phyloP scores from a whole-genome alignment of 495 filamentous ascomycete genomes.

The Poronia punctata region DNA sequence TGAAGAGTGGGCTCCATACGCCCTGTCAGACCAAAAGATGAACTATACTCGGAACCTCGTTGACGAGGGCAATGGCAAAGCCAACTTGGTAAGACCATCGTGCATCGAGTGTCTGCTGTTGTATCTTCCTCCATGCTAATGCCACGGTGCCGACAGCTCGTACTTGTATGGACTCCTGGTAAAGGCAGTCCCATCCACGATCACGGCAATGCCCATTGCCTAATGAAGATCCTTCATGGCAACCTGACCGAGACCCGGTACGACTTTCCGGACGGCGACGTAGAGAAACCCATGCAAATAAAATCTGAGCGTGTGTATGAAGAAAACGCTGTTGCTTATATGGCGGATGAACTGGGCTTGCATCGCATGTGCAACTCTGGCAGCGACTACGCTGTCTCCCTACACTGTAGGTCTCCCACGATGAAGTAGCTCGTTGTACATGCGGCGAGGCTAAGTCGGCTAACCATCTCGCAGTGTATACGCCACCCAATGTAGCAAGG shows the following conservation, averaged over 20 bases:
- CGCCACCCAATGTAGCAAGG: slow-evolving; percentile 76
- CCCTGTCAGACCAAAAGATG: slow-evolving; percentile 54
- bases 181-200: slow-evolving; percentile 82
- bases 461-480: slow-evolving; percentile 57
- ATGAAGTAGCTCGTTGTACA: slow-evolving; percentile 1
- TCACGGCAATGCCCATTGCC: slow-evolving; percentile 75
- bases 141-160: slow-evolving; percentile 43
- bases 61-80: slow-evolving; percentile 84
- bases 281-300: slow-evolving; percentile 44
- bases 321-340: slow-evolving; percentile 70
- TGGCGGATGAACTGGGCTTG: slow-evolving; percentile 78
- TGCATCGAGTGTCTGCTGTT: neutral
- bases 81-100: slow-evolving; percentile 61
- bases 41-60: slow-evolving; percentile 85
- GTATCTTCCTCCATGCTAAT: slow-evolving; percentile 3
- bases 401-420: slow-evolving; percentile 60
- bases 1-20: slow-evolving; percentile 65
- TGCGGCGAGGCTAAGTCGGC: slow-evolving; percentile 24
- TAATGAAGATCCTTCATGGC: slow-evolving; percentile 67
- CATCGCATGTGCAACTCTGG: slow-evolving; percentile 75
- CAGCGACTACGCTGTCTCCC: slow-evolving; percentile 69
- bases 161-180: slow-evolving; percentile 91
- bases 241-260: slow-evolving; percentile 73
- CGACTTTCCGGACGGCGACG: slow-evolving; percentile 56
- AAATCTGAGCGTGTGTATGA: slow-evolving; percentile 48